Conservation (phyloP, 2,329 filamentous ascomycete genomes). For the Endocalyx cinctus region DNA sequence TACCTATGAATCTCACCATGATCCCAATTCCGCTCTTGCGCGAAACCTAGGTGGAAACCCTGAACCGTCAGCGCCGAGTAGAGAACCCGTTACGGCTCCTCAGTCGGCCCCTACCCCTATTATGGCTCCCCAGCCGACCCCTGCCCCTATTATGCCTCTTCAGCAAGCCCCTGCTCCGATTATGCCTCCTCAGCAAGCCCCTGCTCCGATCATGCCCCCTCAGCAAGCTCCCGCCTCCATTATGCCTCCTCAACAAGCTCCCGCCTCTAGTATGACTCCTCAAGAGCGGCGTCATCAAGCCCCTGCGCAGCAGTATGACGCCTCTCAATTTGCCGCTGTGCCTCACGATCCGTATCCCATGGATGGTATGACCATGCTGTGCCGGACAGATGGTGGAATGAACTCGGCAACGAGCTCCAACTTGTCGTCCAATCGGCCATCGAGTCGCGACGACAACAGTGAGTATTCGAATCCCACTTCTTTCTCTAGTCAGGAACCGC, state of each 20-base stretch:
- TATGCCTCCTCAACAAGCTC: conserved; percentile 12
- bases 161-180: conserved; percentile 4
- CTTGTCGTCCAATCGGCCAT: conserved; percentile 63
- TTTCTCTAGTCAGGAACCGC: conserved; percentile 77
- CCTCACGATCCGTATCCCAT: conserved; percentile 92
- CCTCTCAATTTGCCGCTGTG: conserved; percentile 60
- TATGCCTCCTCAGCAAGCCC: conserved; percentile 3
- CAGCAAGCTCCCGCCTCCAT: conserved; percentile 4
- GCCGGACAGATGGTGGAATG: conserved; percentile 62
- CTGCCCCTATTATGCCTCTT: conserved; percentile 2
- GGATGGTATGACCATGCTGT: conserved; percentile 98
- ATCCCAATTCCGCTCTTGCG: conserved; percentile 70
- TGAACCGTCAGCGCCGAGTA: conserved; percentile 37
- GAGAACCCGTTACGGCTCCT: conserved; percentile 47
- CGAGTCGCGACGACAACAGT: conserved; percentile 83
- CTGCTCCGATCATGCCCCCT: conserved; percentile 2
- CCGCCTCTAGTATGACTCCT: conserved; percentile 7
- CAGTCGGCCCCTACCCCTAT: conserved; percentile 13
- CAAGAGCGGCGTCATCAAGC: conserved; percentile 20
- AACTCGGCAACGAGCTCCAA: conserved; percentile 48
- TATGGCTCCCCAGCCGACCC: background rate
- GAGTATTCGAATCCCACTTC: conserved; percentile 88
- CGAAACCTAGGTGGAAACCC: conserved; percentile 62
- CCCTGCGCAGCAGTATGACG: conserved; percentile 36
- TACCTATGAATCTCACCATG: conserved; percentile 86